Percentiles rank a stretch among this genome's conserved stretches.
phyloP scores from a whole-genome alignment of 768 basidiomycete species.

The Podaxis sp. region DNA sequence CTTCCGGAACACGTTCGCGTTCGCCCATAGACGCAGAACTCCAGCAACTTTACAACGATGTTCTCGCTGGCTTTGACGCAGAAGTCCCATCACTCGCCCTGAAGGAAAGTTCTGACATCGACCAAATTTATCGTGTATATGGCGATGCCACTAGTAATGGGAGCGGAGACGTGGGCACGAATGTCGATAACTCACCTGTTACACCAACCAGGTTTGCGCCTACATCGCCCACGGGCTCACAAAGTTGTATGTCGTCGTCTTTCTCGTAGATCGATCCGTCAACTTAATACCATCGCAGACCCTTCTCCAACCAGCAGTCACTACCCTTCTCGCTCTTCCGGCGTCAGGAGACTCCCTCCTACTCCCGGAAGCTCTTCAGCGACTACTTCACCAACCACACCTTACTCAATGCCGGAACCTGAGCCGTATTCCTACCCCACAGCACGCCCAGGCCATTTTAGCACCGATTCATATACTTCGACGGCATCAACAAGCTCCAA shows the following conservation, averaged over 20 bases:
- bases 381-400: conserved; percentile 18
- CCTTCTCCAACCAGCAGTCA: not conserved
- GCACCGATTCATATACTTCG: conserved; percentile 13
- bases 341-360: conserved; percentile 35
- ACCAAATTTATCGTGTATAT: conserved; percentile 35
- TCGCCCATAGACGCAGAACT: conserved; percentile 66
- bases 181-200: conserved; percentile 12
- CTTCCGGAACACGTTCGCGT: conserved; percentile 6
- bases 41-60: conserved; percentile 70
- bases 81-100: conserved; percentile 24
- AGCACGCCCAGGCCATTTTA: conserved; percentile 15
- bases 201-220: conserved; percentile 14
- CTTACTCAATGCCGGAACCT: conserved; percentile 39
- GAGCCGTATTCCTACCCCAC: conserved; percentile 31
- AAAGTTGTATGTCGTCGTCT: conserved; percentile 4
- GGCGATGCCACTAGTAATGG: conserved; percentile 20
- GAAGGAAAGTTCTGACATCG: conserved; percentile 25
- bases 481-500: conserved; percentile 15
- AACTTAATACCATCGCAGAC: conserved; percentile 3
- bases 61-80: conserved; percentile 64
- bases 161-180: conserved; percentile 8
- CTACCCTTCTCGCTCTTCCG: not conserved
- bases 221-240: conserved; percentile 4
- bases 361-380: conserved; percentile 35
- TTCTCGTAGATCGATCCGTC: not conserved